Evolutionary conservation across 2,329 filamentous ascomycete genomes (phyloP).

Genomic region (Curvularia verruculosa): DNA sequence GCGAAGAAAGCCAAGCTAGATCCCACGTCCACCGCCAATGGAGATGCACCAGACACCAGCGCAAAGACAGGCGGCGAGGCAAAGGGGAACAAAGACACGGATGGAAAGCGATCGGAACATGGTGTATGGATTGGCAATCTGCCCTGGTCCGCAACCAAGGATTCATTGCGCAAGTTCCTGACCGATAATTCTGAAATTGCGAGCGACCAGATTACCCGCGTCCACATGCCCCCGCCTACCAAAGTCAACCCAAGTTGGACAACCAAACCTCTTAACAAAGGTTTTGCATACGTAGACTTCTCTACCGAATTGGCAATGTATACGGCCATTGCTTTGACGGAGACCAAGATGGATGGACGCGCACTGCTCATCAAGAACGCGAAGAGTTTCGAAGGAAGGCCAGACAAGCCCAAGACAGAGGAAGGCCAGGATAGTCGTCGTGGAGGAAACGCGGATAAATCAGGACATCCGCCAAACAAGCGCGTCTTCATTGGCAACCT

Average conservation of each 20-base stretch:
- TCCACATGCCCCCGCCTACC: slow-evolving; percentile 73
- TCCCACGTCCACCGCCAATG: slow-evolving; percentile 28
- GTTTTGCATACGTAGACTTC: slow-evolving; percentile 97
- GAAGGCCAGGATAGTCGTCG: slow-evolving; percentile 27
- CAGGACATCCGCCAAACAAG: slow-evolving; percentile 71
- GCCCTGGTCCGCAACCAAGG: slow-evolving; percentile 77
- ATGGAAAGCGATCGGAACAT: slow-evolving; percentile 70
- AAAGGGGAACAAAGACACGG: slow-evolving; percentile 41
- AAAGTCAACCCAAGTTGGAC: slow-evolving; percentile 49
- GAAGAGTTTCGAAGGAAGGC: slow-evolving; percentile 88
- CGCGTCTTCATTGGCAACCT: slow-evolving; percentile 77
- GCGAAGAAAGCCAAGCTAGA: slow-evolving; percentile 79
- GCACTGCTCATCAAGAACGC: slow-evolving; percentile 92
- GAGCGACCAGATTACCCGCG: slow-evolving; percentile 76
- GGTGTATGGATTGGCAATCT: slow-evolving; percentile 97
- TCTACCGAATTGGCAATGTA: slow-evolving; percentile 69
- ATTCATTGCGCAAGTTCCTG: slow-evolving; percentile 80
- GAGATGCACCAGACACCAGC: slow-evolving; percentile 15
- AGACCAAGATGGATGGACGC: slow-evolving; percentile 76
- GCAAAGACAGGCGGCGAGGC: slow-evolving; percentile 44
- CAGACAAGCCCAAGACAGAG: slow-evolving; percentile 64
- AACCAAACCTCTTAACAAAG: slow-evolving; percentile 74
- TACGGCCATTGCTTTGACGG: slow-evolving; percentile 83
- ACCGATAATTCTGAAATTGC: slow-evolving; percentile 65
- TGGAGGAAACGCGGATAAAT: slow-evolving; percentile 41